Percentiles rank a stretch among this genome's conserved stretches.
Conservation (phyloP, 306 rosid genomes). For the Castanea sativa region DNA sequence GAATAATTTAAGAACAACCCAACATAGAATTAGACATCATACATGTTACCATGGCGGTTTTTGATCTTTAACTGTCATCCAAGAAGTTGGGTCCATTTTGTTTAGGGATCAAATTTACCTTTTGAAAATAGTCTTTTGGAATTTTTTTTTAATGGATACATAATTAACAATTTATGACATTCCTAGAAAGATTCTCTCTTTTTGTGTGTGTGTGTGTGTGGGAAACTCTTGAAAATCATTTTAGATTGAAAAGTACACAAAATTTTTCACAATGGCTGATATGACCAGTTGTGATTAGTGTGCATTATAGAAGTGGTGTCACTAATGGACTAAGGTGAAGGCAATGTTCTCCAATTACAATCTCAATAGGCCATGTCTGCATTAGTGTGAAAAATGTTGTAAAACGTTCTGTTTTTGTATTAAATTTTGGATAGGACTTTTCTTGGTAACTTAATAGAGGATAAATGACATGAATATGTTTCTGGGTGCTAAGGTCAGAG, state of each 20-base stretch:
- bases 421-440: background rate
- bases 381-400: too few relatives aligned
- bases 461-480: background rate
- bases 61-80: background rate
- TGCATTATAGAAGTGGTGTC: too few relatives aligned
- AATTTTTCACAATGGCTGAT: too few relatives aligned
- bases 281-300: too few relatives aligned
- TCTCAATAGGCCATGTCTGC: too few relatives aligned
- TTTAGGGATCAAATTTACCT: background rate
- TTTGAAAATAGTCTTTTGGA: background rate
- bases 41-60: background rate
- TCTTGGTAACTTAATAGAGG: background rate
- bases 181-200: background rate
- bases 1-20: background rate
- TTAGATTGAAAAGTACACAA: too few relatives aligned
- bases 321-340: too few relatives aligned
- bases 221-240: background rate
- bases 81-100: too few relatives aligned
- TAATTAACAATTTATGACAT: too few relatives aligned
- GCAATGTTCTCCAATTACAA: too few relatives aligned
- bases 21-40: background rate
- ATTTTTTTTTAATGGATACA: too few relatives aligned
- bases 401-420: background rate
- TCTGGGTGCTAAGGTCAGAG: constrained; percentile 43
- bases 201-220: too few relatives aligned